Base-by-base conservation (phyloP, 495 filamentous ascomycete genomes). In the Xylaria palmicola region DNA sequence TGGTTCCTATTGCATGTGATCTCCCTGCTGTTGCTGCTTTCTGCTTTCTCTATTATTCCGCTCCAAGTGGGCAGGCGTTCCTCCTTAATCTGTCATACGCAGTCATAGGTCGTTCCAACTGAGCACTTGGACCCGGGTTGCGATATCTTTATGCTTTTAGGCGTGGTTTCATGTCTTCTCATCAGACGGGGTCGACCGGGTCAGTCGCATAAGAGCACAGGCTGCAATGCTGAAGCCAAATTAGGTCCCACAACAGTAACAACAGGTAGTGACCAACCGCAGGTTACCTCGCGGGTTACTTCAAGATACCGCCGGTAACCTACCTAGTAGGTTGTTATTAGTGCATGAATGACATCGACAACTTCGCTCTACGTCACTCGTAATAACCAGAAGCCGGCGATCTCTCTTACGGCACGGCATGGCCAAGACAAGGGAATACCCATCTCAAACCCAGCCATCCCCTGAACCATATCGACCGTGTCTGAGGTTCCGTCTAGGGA, bases 331-430 rank as follows among this genome's bases (percentile, higher is more conserved):
- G 41, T 26, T 48, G 20, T 17, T n/a, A n/a, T 4, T 49, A 22
- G 20, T 43, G 39, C 39, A 44, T 45, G 7, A 30, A 56, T 45
- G 37, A 43, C 53, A 56, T 45, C 37, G 24, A 53, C 26, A 56
- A n/a, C 36, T 22, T 32, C 19, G 22, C 4, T 45, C 53, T 56
- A 44, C 53, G 53, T 56, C 37, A 56, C 37, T 29, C 26, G 37
- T 43, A n/a, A 15, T 9, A 27, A 26, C 24, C 43, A 43, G 6
- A 29, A 24, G 39, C 26, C 13, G 29, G 26, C 26, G 53, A 56
- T 56, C 53, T 19, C 26, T 44, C 45, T 24, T 20, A 22, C 15
- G 15, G 15, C 43, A 45, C 20, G 1, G 15, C 17, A 56, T 37
- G 27, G 37, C 37, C 24, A 34, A 56, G 53, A 43, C 40, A 45